Percentiles rank a stretch among this genome's conserved stretches.
These are phyloP conservation scores for Cercospora zeina DNA, from an alignment of 2,329 filamentous ascomycete genomes.

Conservation along the genomic window DNA sequence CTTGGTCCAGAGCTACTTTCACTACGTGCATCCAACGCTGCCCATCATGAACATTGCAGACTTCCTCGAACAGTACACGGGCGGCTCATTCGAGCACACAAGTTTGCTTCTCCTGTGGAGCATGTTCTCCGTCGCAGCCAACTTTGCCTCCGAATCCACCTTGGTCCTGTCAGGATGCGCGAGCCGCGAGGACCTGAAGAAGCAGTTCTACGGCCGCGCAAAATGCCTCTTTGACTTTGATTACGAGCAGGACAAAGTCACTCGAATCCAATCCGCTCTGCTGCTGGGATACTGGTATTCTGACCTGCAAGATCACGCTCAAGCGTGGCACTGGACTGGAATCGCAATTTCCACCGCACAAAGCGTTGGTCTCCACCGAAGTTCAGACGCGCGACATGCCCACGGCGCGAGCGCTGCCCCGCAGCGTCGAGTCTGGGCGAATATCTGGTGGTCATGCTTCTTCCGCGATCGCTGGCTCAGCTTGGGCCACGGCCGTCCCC, in stretches of 20 bases:
- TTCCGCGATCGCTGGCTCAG: slow-evolving; percentile 24
- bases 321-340: slow-evolving; percentile 27
- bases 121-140: slow-evolving; percentile 25
- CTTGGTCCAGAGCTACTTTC: slow-evolving; percentile 21
- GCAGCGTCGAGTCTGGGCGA: slow-evolving; percentile 15
- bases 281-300: slow-evolving; percentile 23
- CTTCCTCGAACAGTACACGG: slow-evolving; percentile 20
- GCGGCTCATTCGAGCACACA: slow-evolving; percentile 14
- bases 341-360: slow-evolving; percentile 23
- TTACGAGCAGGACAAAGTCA: slow-evolving; percentile 20
- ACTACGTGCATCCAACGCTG: slow-evolving; percentile 23
- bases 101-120: slow-evolving; percentile 26
- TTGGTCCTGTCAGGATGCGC: slow-evolving; percentile 11
- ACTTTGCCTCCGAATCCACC: slow-evolving; percentile 15
- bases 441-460: slow-evolving; percentile 26
- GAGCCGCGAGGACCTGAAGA: slow-evolving; percentile 18
- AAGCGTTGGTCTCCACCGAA: slow-evolving; percentile 21
- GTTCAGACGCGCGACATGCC: slow-evolving; percentile 12
- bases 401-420: not conserved
- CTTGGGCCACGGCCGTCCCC: slow-evolving; percentile 19
- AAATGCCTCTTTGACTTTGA: slow-evolving; percentile 24
- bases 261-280: slow-evolving; percentile 20
- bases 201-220: slow-evolving; percentile 20
- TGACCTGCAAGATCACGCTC: slow-evolving; percentile 21
- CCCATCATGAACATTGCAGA: slow-evolving; percentile 22